These are phyloP conservation scores for Phoenix dactylifera DNA, from an alignment of 176 grass and related monocot species.

Conservation along the genomic window DNA sequence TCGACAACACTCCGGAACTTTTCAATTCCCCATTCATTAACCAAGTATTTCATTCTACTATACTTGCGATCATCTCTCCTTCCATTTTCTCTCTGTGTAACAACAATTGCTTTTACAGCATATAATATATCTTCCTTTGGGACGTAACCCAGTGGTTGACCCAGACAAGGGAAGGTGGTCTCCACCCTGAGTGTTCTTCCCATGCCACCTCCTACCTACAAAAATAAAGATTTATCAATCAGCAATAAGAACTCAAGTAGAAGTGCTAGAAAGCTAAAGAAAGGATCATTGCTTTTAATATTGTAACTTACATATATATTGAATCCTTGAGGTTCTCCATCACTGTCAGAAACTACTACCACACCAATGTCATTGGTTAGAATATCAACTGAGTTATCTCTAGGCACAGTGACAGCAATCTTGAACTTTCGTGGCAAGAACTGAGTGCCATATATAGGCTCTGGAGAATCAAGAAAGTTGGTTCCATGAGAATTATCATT, in stretches of 20 bases:
- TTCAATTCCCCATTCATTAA: conserved; percentile 87
- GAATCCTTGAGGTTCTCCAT: conserved; percentile 82
- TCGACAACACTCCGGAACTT: conserved; percentile 74
- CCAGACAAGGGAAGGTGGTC: conserved; percentile 79
- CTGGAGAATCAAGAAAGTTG: conserved; percentile 81
- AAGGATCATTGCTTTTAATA: too few species aligned
- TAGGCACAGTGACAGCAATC: conserved; percentile 67
- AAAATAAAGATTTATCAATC: conserved; percentile 3
- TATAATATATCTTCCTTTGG: conserved; percentile 97
- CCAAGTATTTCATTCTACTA: conserved; percentile 93
- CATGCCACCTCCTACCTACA: conserved; percentile 97
- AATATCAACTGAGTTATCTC: conserved; percentile 95
- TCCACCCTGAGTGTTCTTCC: conserved; percentile 89
- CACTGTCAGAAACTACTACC: conserved; percentile 78
- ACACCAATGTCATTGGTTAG: conserved; percentile 94
- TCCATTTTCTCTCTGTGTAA: conserved; percentile 95
- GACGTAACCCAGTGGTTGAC: conserved; percentile 81
- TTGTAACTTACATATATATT: conserved; percentile 73
- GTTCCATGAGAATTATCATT: conserved; percentile 89
- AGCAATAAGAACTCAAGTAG: background rate
- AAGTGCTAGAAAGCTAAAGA: background rate
- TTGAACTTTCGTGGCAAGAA: conserved; percentile 98
- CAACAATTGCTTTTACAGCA: conserved; percentile 91
- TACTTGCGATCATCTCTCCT: conserved; percentile 93
- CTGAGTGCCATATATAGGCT: conserved; percentile 93